Base-by-base conservation (phyloP, 176 grass and related monocot genomes). In the Musa schizocarpa region DNA sequence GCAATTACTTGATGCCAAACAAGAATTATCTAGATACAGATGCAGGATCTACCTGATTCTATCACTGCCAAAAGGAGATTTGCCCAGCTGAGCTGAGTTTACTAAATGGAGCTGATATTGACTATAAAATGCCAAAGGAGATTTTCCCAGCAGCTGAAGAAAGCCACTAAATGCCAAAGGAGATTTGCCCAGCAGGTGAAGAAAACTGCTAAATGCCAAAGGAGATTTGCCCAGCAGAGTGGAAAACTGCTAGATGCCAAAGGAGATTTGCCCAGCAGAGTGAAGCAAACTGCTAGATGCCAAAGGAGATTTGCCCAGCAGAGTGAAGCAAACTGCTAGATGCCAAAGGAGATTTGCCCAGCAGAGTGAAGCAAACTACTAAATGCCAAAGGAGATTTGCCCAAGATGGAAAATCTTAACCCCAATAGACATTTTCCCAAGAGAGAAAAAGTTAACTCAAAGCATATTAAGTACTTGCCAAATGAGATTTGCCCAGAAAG, bases 341-440 rank as follows among this genome's bases (percentile, higher is more conserved):
- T 59, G 84, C 82, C 82, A 85, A 86, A 93, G 82, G 87, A 92
- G 87, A 92, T 85, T 90, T 92, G 83, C 24, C n/a, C 56, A 71
- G 52, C 21, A 21, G 26, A 65, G 17, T 22, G 34, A 50, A 50
- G 52, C 17, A 20, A 70, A 20, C 13, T 51, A 22, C 43, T 52
- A 52, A 22, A 70, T 95, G 92, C 88, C 88, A 92, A 96, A 96
- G 86, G 86, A 96, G 88, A 96, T 87, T 89, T 92, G 88, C 82
- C 85, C 66, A 81, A 53, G 78, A 88, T 79, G 86, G 78, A 80
- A 25, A 25, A 29, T 9, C 9, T 67, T 66, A 26, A 25, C 64
- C 13, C 23, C 9, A 29, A 29, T 43, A 25, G 25, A 66, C 11
- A 9, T 34, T 43, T 68, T 26, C 79, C 25, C 24, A 68, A 34